Conservation (phyloP, 768 basidiomycete species). For the Hypholoma sublateritium region DNA sequence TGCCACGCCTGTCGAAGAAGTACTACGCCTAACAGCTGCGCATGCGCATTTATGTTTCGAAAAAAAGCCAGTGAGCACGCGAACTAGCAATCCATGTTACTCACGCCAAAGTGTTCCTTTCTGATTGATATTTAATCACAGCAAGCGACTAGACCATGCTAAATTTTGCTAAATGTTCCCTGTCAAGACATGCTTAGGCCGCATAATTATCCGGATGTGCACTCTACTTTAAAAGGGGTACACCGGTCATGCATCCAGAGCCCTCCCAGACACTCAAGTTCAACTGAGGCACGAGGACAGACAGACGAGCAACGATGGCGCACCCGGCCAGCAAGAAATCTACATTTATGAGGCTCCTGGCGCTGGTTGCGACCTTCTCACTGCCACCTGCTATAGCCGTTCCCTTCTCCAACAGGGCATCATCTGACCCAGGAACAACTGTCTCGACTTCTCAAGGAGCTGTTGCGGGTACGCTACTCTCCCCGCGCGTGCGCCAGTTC, state of each 20-base stretch:
- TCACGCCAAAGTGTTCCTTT: background rate
- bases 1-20: background rate
- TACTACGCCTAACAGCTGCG: background rate
- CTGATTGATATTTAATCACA: background rate
- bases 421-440: conserved; percentile 14
- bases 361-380: too few species aligned
- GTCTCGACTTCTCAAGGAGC: conserved; percentile 31
- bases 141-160: background rate
- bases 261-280: too few species aligned
- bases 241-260: too few species aligned
- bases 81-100: background rate
- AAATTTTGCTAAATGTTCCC: too few species aligned
- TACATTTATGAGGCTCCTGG: background rate
- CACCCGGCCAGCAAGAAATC: background rate
- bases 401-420: background rate
- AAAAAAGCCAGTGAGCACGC: background rate
- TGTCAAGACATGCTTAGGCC: too few species aligned
- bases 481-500: conserved; percentile 32
- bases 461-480: conserved; percentile 26
- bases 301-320: background rate
- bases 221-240: too few species aligned
- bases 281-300: too few species aligned
- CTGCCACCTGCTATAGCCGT: background rate
- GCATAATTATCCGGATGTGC: too few species aligned
- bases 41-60: too few species aligned